Evolutionary conservation across 768 basidiomycete species (phyloP).

Genomic region (Tephrocybe rancida): DNA sequence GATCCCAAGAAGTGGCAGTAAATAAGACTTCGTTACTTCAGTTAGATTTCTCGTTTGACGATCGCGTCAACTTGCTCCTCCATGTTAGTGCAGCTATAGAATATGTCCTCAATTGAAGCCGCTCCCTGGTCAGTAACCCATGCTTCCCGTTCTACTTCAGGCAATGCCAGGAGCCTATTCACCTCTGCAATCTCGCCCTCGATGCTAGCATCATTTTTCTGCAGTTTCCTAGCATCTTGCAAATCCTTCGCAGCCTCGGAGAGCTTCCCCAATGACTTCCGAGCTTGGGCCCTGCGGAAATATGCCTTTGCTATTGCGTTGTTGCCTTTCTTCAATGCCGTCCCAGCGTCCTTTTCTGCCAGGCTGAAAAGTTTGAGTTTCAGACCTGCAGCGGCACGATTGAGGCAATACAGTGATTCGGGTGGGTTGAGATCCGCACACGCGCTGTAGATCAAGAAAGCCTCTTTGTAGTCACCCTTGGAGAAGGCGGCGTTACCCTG

Average conservation of each 20-base stretch:
- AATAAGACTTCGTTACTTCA: no score
- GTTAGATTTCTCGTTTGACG: background rate
- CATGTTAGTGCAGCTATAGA: background rate
- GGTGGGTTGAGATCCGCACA: background rate
- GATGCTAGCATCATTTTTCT: background rate
- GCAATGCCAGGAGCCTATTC: background rate
- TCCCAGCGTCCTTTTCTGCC: background rate
- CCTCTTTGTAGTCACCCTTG: background rate
- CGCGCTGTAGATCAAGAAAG: background rate
- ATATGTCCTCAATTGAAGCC: background rate
- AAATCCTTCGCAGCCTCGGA: background rate
- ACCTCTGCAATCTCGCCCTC: background rate
- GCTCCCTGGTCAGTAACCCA: background rate
- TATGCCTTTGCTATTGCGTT: background rate
- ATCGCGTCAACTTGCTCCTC: background rate
- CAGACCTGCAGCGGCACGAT: background rate
- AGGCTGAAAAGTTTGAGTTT: background rate
- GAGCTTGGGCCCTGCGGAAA: conserved; percentile 1
- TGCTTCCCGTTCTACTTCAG: background rate
- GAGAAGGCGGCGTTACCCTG: conserved; percentile 1
- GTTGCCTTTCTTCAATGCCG: background rate
- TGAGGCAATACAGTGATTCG: background rate
- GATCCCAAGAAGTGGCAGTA: no score
- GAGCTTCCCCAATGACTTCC: background rate
- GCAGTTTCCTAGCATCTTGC: background rate